A percentile compares a stretch with the other conserved stretches of the same genome.
phyloP scores from a whole-genome alignment of 2,329 filamentous ascomycete genomes.

The Colletotrichum acutatum region DNA sequence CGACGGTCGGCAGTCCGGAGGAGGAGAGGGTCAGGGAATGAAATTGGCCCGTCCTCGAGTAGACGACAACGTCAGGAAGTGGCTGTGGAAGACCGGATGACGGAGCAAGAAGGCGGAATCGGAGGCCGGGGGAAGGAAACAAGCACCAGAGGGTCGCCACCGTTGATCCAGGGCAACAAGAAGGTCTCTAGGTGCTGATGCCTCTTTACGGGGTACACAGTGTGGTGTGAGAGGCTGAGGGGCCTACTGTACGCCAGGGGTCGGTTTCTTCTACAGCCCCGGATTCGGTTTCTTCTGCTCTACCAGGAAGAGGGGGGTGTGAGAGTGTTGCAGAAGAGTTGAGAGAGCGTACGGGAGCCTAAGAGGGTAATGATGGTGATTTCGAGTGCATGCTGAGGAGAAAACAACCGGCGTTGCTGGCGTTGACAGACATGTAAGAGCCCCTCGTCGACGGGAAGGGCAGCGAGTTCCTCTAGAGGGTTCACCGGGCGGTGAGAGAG shows the following conservation, averaged over 20 bases:
- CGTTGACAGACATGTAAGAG: slow-evolving; percentile 33
- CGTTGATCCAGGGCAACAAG: slow-evolving; percentile 24
- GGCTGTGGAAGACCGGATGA: slow-evolving; percentile 22
- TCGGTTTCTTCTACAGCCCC: not conserved
- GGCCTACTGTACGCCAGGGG: slow-evolving; percentile 11
- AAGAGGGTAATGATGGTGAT: slow-evolving; percentile 21
- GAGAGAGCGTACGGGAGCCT: slow-evolving; percentile 4
- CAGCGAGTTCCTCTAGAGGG: slow-evolving; percentile 15
- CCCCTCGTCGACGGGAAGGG: slow-evolving; percentile 17
- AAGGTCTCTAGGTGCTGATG: not conserved
- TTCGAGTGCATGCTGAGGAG: slow-evolving; percentile 32
- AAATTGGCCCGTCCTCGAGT: slow-evolving; percentile 22
- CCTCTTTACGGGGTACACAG: slow-evolving; percentile 13
- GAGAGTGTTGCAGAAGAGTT: slow-evolving; percentile 1
- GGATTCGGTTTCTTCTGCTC: not conserved
- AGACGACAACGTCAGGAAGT: slow-evolving; percentile 10
- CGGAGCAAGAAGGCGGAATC: slow-evolving; percentile 26
- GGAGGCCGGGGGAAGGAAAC: slow-evolving; percentile 14
- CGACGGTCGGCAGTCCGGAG: slow-evolving; percentile 31
- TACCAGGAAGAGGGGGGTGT: not conserved
- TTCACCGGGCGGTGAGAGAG: slow-evolving; percentile 31
- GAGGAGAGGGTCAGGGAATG: slow-evolving; percentile 13
- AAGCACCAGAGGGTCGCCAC: slow-evolving; percentile 24
- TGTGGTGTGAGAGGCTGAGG: slow-evolving; percentile 23
- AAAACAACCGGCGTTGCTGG: slow-evolving; percentile 26